These are phyloP conservation scores for Oryza coarctata DNA, from an alignment of 176 grass and related monocot species.

Conservation along the genomic window DNA sequence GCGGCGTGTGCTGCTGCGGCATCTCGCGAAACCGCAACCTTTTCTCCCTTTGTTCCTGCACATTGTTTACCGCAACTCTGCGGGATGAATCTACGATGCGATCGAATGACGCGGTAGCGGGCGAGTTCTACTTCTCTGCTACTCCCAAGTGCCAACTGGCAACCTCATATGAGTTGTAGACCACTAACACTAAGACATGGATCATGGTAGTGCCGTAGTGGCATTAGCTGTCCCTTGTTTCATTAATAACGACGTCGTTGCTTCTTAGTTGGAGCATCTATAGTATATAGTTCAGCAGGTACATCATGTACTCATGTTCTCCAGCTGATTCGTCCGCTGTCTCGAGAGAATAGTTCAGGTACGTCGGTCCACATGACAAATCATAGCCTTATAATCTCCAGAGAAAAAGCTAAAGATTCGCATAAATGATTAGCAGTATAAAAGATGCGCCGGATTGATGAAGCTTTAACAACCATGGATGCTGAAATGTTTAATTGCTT, in stretches of 20 bases:
- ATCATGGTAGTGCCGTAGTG: not conserved
- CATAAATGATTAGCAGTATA: not conserved
- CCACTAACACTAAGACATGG: not conserved
- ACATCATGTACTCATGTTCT: slow-evolving; percentile 21
- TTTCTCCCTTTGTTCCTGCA: not conserved
- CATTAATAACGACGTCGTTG: slow-evolving; percentile 3
- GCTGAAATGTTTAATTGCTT: slow-evolving; percentile 4
- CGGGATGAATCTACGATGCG: not conserved
- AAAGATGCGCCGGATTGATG: not conserved
- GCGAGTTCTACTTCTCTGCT: too few relatives aligned
- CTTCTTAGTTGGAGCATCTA: slow-evolving; percentile 29
- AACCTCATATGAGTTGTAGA: not conserved
- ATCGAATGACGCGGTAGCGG: not conserved
- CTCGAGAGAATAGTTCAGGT: not conserved
- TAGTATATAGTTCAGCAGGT: not conserved
- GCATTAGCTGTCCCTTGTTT: not conserved
- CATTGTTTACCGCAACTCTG: not conserved
- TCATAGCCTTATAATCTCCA: not conserved
- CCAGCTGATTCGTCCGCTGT: not conserved
- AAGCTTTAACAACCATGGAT: not conserved
- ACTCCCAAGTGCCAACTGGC: too few relatives aligned
- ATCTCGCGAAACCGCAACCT: too few relatives aligned
- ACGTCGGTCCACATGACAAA: not conserved
- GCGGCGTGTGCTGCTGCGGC: too few relatives aligned
- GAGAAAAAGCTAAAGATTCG: not conserved